These are phyloP conservation scores for Aspergillus sergii DNA, from an alignment of 2,329 filamentous ascomycete species.

Conservation along the genomic window DNA sequence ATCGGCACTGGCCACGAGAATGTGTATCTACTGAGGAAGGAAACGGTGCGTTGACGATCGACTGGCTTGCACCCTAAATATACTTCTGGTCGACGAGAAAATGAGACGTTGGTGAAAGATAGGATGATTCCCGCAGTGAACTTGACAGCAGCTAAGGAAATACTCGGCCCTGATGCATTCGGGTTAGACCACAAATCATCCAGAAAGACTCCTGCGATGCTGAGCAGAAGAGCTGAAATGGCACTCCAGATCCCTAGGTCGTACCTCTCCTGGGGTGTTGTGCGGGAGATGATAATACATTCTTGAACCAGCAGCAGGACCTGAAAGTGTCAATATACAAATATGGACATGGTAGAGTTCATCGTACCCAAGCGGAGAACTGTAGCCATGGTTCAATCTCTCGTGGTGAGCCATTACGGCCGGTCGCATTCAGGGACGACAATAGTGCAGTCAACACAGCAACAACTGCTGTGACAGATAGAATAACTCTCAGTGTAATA, in stretches of 20 bases:
- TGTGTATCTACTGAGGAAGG: slow-evolving; percentile 62
- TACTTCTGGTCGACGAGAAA: slow-evolving; percentile 68
- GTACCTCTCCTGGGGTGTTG: background rate
- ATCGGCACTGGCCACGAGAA: slow-evolving; percentile 64
- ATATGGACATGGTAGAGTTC: too few species aligned
- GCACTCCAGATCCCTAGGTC: background rate
- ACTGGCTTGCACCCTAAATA: slow-evolving; percentile 61
- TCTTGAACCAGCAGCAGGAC: background rate
- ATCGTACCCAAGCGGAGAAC: slow-evolving; percentile 1
- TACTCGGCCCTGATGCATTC: background rate
- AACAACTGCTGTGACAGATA: background rate
- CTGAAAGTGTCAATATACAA: background rate
- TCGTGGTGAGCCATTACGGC: background rate
- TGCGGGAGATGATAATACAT: background rate
- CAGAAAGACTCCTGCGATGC: background rate
- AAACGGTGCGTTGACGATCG: slow-evolving; percentile 63
- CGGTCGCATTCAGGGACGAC: background rate
- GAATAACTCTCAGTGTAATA: background rate
- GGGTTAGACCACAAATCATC: background rate
- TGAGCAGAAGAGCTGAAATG: background rate
- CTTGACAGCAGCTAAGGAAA: slow-evolving; percentile 6
- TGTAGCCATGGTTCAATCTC: background rate
- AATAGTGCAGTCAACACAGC: background rate
- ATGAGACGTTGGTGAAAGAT: slow-evolving; percentile 38
- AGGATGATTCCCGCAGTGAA: slow-evolving; percentile 4